Base-by-base conservation (phyloP, 2,329 filamentous ascomycete species). In the Orbilia ellipsospora region DNA sequence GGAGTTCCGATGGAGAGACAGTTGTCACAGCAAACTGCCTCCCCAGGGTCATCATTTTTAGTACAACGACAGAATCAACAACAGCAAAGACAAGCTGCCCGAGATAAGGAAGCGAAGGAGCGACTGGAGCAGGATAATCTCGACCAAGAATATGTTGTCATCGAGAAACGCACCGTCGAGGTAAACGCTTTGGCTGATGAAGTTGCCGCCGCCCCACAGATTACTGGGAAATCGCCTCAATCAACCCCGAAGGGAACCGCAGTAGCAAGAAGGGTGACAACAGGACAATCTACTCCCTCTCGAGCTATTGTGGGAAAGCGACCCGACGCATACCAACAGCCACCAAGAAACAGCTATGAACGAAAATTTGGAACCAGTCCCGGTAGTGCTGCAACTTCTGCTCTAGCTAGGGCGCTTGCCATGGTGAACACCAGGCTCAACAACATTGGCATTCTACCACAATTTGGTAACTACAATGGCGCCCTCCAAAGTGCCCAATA, bases 111-210 rank as follows among this genome's bases (percentile, higher is more conserved):
- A 42, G 31, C 66, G 12, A 68, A 73, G 68, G 90, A 91, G 77
- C 88, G 89, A 73, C 90, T 88, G 85, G 80, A 88, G 59, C 85
- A 85, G 48, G 89, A 91, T 78, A 86, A 87, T 54, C 91, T 96
- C 79, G 94, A 97, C 81, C 89, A 94, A 78, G 95, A 98, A 78
- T 99, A 98, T 80, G 94, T 99, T 18, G 86, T 98, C 26, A 92
- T 99, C 12, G 95, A 99, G 84, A 97, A 97, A 84, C 90, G 91
- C 78, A 91, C 93, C 18, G 94, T 99, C 10, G 94, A 98, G 82
- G 94, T 99, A 60, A 98, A 99, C 82, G 95, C 95, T 1, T 91
- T 99, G 80, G 95, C 95, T 20, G 95, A 99, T 82, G 94, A 98
- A 83, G 85, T 99, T 81, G 94, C 93, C 52, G 91, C 93, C 62